Base-by-base conservation (phyloP, 345 rosid species). In the Xanthoceras sorbifolium region DNA sequence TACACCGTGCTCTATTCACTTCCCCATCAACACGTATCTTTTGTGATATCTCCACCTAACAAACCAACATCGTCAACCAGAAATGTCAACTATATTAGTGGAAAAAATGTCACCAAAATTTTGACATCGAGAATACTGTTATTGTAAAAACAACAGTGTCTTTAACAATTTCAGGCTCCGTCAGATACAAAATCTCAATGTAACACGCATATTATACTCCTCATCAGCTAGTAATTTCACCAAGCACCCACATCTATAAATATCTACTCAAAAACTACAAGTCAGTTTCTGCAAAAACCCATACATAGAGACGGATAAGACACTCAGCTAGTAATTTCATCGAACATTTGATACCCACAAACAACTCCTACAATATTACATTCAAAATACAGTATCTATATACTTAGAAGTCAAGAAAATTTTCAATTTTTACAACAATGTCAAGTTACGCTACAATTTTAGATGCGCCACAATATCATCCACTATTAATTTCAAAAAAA, bases 11-110 rank as follows among this genome's bases (percentile, higher is more conserved):
- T 78, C 92, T 87, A 74, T 96, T 96, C 75, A 96, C 95, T 85
- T 96, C 98, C 64, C 99, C 98, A 76, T 92, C 97, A 79, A 88
- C 90, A 64, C 84, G 94, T 61, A 93, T 88, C 79, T 84, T 92
- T 79, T 91, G 95, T 69, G 74, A 86, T 72, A 92, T 87, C 78
- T 91, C 97, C 83, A 93, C 98, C 97, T 93, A 64, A 50, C 34
- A 20, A 77, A 55, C 5, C 78, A 76, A 57, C 68, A 79, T 29
- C 32, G 31, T 26, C 52, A 0, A 0, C 4, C 38, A 50, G 46
- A 71, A 71, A 54, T 31, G 6, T 59, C 29, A 70, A 2, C 17
- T 71, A 14, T 10, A 32, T 31, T 52, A 11, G 10, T 10, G 3
- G 31, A 42, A 71, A 68, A 14, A 26, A 29, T 18, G 7, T 50